These are phyloP conservation scores for Alternaria postmessia DNA, from an alignment of 2,329 filamentous ascomycete species.

Conservation along the genomic window DNA sequence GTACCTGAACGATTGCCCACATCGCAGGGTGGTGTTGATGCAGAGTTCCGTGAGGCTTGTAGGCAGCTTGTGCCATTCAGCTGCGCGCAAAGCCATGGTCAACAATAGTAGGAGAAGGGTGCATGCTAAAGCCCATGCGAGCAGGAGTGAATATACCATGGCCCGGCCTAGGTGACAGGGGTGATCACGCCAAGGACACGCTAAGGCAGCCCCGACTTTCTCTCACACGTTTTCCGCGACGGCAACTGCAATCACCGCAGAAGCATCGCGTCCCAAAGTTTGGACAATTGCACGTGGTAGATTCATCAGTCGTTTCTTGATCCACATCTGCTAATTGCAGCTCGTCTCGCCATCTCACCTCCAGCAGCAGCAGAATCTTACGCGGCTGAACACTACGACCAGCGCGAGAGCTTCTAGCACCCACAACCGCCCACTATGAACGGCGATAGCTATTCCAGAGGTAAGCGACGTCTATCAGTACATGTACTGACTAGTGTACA, in stretches of 20 bases:
- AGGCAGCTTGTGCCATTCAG: conserved; percentile 88
- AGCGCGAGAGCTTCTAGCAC: conserved; percentile 24
- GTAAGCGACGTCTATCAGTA: conserved; percentile 59
- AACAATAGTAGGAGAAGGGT: not conserved
- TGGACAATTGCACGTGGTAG: conserved; percentile 19
- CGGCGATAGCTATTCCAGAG: conserved; percentile 83
- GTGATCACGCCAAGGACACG: conserved; percentile 26
- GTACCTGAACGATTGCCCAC: conserved; percentile 88
- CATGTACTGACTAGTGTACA: conserved; percentile 49
- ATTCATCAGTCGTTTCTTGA: conserved; percentile 17
- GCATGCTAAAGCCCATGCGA: not conserved
- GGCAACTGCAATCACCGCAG: conserved; percentile 18
- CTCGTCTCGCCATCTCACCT: conserved; percentile 20
- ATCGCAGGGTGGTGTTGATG: conserved; percentile 92
- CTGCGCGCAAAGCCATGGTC: conserved; percentile 60
- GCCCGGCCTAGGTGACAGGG: conserved; percentile 18
- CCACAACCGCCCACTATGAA: conserved; percentile 68
- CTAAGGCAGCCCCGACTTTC: conserved; percentile 28
- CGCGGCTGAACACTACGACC: conserved; percentile 19
- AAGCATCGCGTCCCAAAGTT: conserved; percentile 29
- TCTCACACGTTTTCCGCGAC: conserved; percentile 24
- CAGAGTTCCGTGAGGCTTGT: conserved; percentile 85
- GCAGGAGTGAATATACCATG: conserved; percentile 2
- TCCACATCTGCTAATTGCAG: conserved; percentile 27
- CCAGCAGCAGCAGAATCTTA: conserved; percentile 12